These are phyloP conservation scores for Fusarium oxysporum DNA, from an alignment of 2,329 filamentous ascomycete genomes.

Conservation along the genomic window DNA sequence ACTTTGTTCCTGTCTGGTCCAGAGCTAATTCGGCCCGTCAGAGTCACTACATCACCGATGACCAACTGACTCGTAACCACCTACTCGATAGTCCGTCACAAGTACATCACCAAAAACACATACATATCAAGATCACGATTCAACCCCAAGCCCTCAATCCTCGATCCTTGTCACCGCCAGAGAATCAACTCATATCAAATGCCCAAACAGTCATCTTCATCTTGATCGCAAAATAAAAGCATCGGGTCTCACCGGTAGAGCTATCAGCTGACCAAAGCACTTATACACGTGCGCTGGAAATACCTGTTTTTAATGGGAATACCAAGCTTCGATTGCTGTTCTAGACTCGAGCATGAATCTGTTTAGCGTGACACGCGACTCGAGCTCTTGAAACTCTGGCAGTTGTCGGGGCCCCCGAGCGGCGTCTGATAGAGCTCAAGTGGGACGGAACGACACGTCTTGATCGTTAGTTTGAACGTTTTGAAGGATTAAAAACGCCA, in stretches of 20 bases:
- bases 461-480: not conserved
- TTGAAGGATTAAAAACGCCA: not conserved
- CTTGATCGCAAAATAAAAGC: not conserved
- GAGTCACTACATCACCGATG: not conserved
- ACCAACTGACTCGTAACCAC: conserved; percentile 10
- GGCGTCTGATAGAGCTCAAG: conserved; percentile 13
- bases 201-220: not conserved
- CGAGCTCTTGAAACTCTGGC: conserved; percentile 14
- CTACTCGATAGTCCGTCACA: not conserved
- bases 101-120: not conserved
- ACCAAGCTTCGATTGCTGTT: not conserved
- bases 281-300: conserved; percentile 7
- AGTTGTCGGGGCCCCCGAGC: conserved; percentile 21
- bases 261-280: not conserved
- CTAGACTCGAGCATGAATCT: not conserved
- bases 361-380: conserved; percentile 31
- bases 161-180: conserved; percentile 16
- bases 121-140: conserved; percentile 2
- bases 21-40: not conserved
- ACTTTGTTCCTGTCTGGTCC: not conserved
- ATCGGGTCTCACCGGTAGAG: conserved; percentile 21
- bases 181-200: not conserved
- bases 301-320: conserved; percentile 12
- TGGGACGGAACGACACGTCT: not conserved
- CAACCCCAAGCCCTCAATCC: not conserved